Percentiles rank a stretch among this genome's conserved stretches.
Conservation (phyloP, 805 yeast species). For the Wickerhamomyces hampshirensis region DNA sequence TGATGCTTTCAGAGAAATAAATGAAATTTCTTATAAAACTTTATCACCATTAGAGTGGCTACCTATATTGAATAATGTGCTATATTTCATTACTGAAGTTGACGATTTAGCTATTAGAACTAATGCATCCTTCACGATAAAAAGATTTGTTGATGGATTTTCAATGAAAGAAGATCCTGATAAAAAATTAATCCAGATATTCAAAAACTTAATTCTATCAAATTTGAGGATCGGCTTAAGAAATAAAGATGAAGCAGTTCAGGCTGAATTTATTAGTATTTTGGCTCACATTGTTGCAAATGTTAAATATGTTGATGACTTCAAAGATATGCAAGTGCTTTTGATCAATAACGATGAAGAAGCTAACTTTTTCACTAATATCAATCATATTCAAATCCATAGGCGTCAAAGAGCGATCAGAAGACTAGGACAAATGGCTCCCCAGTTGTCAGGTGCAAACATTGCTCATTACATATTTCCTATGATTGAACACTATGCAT, state of each 20-base stretch:
- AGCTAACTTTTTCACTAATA: constrained; percentile 71
- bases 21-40: constrained; percentile 43
- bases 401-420: constrained; percentile 82
- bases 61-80: constrained; percentile 64
- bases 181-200: constrained; percentile 31
- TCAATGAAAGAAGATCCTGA: constrained; percentile 20
- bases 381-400: constrained; percentile 78
- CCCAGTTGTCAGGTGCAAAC: constrained; percentile 45
- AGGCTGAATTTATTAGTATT: constrained; percentile 65
- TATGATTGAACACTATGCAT: constrained; percentile 74
- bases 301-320: constrained; percentile 40
- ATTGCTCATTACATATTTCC: constrained; percentile 83
- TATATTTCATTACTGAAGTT: constrained; percentile 70
- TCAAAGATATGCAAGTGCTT: constrained; percentile 63
- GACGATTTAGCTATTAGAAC: constrained; percentile 78
- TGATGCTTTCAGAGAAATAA: constrained; percentile 59
- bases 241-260: constrained; percentile 51
- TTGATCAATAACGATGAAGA: constrained; percentile 70
- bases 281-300: constrained; percentile 57
- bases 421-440: constrained; percentile 48
- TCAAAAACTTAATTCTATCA: constrained; percentile 59
- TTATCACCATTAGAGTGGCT: constrained; percentile 64
- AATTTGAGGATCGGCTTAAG: constrained; percentile 64
- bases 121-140: constrained; percentile 62
- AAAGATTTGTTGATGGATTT: constrained; percentile 55